phyloP scores from a whole-genome alignment of 768 basidiomycete genomes.

The Lentinula detonsa region DNA sequence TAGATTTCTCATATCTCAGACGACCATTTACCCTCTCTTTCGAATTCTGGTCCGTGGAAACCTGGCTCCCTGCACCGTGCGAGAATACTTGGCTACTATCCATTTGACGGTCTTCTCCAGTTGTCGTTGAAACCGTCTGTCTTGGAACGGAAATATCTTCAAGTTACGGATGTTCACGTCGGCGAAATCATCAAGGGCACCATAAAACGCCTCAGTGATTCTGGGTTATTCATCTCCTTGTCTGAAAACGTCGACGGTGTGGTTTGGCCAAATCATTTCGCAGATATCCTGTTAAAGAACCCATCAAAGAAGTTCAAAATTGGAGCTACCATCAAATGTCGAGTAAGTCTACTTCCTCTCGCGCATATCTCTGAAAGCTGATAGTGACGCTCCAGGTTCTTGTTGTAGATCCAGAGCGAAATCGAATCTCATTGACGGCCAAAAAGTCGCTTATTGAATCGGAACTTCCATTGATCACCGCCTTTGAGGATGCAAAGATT shows the following conservation, averaged over 20 bases:
- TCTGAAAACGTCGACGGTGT: slow-evolving; percentile 88
- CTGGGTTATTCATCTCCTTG: slow-evolving; percentile 79
- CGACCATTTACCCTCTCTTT: slow-evolving; percentile 79
- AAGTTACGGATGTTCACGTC: slow-evolving; percentile 73
- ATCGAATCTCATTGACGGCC: slow-evolving; percentile 80
- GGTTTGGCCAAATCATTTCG: slow-evolving; percentile 91
- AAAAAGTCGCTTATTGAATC: slow-evolving; percentile 90
- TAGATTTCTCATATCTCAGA: slow-evolving; percentile 95
- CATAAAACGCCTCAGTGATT: slow-evolving; percentile 78
- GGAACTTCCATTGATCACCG: slow-evolving; percentile 60
- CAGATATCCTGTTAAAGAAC: slow-evolving; percentile 91
- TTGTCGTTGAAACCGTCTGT: slow-evolving; percentile 81
- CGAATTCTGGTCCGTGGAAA: slow-evolving; percentile 77
- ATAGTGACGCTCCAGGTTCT: slow-evolving; percentile 50
- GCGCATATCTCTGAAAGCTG: slow-evolving; percentile 5
- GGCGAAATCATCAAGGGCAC: slow-evolving; percentile 86
- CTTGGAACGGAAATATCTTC: slow-evolving; percentile 81
- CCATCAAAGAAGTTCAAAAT: slow-evolving; percentile 87
- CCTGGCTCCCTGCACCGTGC: slow-evolving; percentile 74
- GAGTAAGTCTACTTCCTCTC: slow-evolving; percentile 42
- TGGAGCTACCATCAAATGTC: slow-evolving; percentile 77
- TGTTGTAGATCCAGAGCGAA: slow-evolving; percentile 72
- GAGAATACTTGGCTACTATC: slow-evolving; percentile 81
- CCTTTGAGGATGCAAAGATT: slow-evolving; percentile 57
- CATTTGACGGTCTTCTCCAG: slow-evolving; percentile 83